Evolutionary conservation across 1,139 yeast species (phyloP).

Genomic region (Yamadazyma mexicana): DNA sequence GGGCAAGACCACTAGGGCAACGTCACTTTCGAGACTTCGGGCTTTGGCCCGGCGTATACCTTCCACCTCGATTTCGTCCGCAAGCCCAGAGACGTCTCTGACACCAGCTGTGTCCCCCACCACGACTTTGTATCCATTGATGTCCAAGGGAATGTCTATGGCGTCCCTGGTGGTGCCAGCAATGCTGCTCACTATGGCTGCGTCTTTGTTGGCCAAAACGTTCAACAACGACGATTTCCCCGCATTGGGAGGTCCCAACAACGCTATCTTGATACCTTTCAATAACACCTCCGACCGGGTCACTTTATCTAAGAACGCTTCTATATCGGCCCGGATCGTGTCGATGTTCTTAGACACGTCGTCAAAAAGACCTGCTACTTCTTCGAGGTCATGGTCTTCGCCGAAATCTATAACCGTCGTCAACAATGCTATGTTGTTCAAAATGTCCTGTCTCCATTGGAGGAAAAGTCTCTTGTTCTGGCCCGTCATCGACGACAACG

Average conservation of each 20-base stretch:
- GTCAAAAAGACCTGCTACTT: conserved; percentile 49
- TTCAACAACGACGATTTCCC: conserved; percentile 91
- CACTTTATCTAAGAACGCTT: conserved; percentile 49
- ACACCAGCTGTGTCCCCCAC: conserved; percentile 95
- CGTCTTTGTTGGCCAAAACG: conserved; percentile 69
- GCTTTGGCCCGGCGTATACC: conserved; percentile 79
- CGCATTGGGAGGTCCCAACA: conserved; percentile 94
- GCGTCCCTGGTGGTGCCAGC: conserved; percentile 96
- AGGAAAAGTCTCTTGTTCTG: conserved; percentile 53
- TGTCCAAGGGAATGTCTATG: conserved; percentile 77
- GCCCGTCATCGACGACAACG: conserved; percentile 74
- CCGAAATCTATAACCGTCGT: conserved; percentile 94
- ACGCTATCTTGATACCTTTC: conserved; percentile 70
- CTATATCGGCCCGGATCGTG: conserved; percentile 44
- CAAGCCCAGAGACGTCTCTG: conserved; percentile 40
- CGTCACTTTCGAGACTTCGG: conserved; percentile 59
- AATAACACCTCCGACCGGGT: conserved; percentile 63
- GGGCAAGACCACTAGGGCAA: conserved; percentile 57
- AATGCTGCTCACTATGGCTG: conserved; percentile 86
- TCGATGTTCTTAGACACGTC: conserved; percentile 48
- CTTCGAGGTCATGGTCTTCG: conserved; percentile 86
- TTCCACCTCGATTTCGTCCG: conserved; percentile 69
- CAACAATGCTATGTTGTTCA: conserved; percentile 68
- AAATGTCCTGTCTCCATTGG: conserved; percentile 66
- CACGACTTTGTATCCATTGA: conserved; percentile 80